A percentile compares a stretch with the other conserved stretches of the same genome.
Evolutionary conservation across 1,284 basidiomycete genomes (phyloP).

Genomic region (Rhodotorula mucilaginosa): DNA sequence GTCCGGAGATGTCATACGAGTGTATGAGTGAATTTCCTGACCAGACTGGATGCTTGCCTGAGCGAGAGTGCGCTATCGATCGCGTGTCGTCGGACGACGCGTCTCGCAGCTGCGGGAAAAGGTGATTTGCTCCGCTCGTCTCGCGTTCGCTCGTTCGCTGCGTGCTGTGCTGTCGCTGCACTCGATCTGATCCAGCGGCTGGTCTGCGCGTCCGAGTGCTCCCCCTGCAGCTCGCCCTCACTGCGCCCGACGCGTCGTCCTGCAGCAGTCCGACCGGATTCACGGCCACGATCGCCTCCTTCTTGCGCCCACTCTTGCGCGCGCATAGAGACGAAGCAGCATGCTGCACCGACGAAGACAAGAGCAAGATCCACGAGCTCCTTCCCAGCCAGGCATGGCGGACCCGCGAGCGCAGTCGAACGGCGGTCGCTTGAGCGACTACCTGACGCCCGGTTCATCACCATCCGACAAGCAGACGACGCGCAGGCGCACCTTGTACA

Average conservation of each 20-base stretch:
- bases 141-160: too few species aligned
- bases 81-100: too few species aligned
- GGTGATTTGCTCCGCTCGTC: too few species aligned
- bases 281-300: neutral
- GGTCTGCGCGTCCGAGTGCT: neutral
- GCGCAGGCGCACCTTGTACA: conserved; percentile 16
- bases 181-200: neutral
- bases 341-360: conserved; percentile 23
- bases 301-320: neutral
- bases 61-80: too few species aligned
- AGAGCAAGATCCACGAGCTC: conserved; percentile 7
- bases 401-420: conserved; percentile 7
- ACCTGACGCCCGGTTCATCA: conserved; percentile 6
- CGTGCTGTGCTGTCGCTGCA: neutral
- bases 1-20: too few species aligned
- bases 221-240: neutral
- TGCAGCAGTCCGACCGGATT: neutral
- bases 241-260: neutral
- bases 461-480: conserved; percentile 13
- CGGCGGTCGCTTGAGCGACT: conserved; percentile 9
- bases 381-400: conserved; percentile 1
- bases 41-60: too few species aligned
- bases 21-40: too few species aligned
- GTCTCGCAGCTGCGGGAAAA: too few species aligned
- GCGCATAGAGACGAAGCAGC: neutral